Evolutionary conservation across 169 alveolate species (phyloP), one percentile per base, ranked within the genome.

Genomic region (Babesia bigemina): DNA sequence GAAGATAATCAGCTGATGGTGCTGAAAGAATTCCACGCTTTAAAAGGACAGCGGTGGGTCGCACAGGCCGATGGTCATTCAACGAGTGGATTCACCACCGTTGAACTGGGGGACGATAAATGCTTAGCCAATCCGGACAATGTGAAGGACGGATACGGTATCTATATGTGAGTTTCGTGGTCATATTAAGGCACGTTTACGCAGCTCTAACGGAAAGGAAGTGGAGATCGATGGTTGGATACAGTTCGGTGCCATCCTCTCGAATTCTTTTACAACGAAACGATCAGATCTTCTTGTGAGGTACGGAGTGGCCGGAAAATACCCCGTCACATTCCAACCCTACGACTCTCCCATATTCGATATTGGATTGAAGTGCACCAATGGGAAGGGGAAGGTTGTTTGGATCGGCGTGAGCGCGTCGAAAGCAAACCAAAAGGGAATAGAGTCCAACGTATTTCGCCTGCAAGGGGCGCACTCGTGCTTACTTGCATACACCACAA

Each of bases 321-420:
- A 52, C 13, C 76, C 76, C 9, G 76, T 67, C 2, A 55, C 33
- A 13, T 67, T 52, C 56, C 8, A 36, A 4, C 58, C 76, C 8
- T 49, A 67, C 26, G 66, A 50, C 16, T 29, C 13, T 4, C 50
- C 56, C 16, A 33, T 52, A 7, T 67, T 67, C 39, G 76, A 67
- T 49, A 49, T 67, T 19, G 76, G 76, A 9, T 4, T 67, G 66
- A 11, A 45, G 36, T 67, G 76, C 55, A 19, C 21, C 17, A 22
- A 19, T 52, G 36, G 29, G 19, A 19, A 50, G 39, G 19, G 24
- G 45, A 29, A 33, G 57, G 22, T 22, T 47, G 36, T 67, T 4
- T 67, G 50, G 58, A 67, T 67, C 55, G 76, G 76, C 9, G 65
- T 53, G 39, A 52, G 50, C 48, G 76, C 76, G 13, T 17, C 63